These are phyloP conservation scores for Epichloe amarillans DNA, from an alignment of 2,329 filamentous ascomycete genomes.

Conservation along the genomic window DNA sequence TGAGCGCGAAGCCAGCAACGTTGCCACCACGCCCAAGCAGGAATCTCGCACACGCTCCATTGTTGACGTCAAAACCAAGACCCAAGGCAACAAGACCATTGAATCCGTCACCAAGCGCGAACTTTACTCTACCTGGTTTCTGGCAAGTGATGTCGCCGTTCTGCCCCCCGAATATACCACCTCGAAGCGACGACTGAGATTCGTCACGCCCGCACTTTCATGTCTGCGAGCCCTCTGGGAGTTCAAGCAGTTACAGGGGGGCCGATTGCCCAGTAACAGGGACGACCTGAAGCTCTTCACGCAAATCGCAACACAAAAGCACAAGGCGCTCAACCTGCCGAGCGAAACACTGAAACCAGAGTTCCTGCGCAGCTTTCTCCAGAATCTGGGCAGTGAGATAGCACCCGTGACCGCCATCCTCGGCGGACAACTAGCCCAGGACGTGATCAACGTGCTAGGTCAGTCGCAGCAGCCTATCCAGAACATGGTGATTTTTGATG, in stretches of 20 bases:
- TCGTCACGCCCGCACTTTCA: constrained; percentile 72
- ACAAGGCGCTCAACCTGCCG: constrained; percentile 60
- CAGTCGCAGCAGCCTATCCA: constrained; percentile 89
- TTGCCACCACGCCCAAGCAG: constrained; percentile 46
- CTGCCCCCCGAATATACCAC: constrained; percentile 54
- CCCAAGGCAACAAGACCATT: constrained; percentile 52
- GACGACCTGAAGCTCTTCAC: constrained; percentile 68
- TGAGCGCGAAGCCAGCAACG: constrained; percentile 70
- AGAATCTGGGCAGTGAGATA: constrained; percentile 74
- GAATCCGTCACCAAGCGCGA: constrained; percentile 90
- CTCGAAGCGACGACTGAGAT: constrained; percentile 54
- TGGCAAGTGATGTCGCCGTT: constrained; percentile 65
- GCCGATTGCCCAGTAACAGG: constrained; percentile 40
- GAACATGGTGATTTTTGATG: constrained; percentile 87
- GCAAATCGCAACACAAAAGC: constrained; percentile 60
- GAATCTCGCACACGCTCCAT: constrained; percentile 73
- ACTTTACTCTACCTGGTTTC: constrained; percentile 72
- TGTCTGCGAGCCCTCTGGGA: constrained; percentile 86
- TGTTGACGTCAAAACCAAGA: constrained; percentile 55
- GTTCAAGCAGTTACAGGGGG: constrained; percentile 45
- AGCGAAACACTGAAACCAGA: constrained; percentile 53
- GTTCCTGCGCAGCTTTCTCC: constrained; percentile 71
- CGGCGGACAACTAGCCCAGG: constrained; percentile 82
- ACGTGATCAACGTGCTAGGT: constrained; percentile 92
- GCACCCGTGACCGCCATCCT: constrained; percentile 79